phyloP scores from a whole-genome alignment of 345 rosid genomes.

The Sonneratia caseolaris region DNA sequence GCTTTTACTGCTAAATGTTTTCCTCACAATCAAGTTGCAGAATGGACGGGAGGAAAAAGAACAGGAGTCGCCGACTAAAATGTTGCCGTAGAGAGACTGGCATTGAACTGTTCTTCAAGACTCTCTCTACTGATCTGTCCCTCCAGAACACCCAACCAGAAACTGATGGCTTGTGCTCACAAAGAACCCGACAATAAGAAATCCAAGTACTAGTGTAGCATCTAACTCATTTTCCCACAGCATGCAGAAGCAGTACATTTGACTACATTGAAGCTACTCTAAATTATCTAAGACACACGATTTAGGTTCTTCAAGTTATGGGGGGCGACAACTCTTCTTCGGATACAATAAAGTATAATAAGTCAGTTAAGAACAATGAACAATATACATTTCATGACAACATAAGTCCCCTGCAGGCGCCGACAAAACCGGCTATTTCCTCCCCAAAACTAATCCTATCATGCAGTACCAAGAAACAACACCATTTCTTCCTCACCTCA shows the following conservation, averaged over 20 bases:
- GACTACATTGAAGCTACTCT: neutral
- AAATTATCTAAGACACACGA: neutral
- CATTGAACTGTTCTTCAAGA: too few relatives aligned
- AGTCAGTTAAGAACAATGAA: slow-evolving; percentile 1
- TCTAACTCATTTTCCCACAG: neutral
- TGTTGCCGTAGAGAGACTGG: too few relatives aligned
- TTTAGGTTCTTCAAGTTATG: neutral
- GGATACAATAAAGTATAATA: slow-evolving; percentile 2
- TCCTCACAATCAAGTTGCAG: too few relatives aligned
- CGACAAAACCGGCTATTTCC: slow-evolving; percentile 11
- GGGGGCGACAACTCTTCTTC: slow-evolving; percentile 3
- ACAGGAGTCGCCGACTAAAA: too few relatives aligned
- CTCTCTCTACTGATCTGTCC: too few relatives aligned
- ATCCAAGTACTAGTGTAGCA: neutral
- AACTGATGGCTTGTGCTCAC: too few relatives aligned
- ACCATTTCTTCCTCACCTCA: slow-evolving; percentile 10
- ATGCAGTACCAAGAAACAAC: neutral
- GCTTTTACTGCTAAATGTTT: too few relatives aligned
- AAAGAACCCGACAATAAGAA: neutral
- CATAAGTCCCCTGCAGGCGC: slow-evolving; percentile 2
- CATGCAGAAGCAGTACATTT: neutral
- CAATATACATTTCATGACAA: slow-evolving; percentile 12
- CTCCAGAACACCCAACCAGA: too few relatives aligned
- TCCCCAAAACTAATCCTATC: slow-evolving; percentile 6
- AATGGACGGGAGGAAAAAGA: too few relatives aligned